Percentiles rank a stretch among this genome's conserved stretches.
Evolutionary conservation across 2,329 filamentous ascomycete species (phyloP).

Genomic region (Hypoxylon sp.): DNA sequence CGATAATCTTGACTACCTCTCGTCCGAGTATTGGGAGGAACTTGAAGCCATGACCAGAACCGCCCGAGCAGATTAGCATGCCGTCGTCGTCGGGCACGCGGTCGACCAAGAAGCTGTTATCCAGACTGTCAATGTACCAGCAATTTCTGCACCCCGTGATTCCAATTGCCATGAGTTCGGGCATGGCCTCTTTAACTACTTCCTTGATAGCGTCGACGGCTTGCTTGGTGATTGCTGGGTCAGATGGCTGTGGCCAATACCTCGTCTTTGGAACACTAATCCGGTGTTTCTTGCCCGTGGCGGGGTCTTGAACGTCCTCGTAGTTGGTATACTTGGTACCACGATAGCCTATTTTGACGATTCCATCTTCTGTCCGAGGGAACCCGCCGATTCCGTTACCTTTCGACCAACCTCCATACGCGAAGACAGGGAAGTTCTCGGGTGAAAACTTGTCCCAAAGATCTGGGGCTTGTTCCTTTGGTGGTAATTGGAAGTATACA

Average conservation of each 20-base stretch:
- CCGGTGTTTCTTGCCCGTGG: conserved; percentile 41
- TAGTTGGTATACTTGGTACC: conserved; percentile 66
- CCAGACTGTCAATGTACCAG: conserved; percentile 70
- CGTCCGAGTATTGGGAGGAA: conserved; percentile 26
- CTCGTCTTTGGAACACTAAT: conserved; percentile 29
- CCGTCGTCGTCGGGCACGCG: conserved; percentile 50
- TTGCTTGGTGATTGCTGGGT: conserved; percentile 49
- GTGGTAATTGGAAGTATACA: conserved; percentile 58
- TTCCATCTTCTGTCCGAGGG: conserved; percentile 57
- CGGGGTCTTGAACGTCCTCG: conserved; percentile 26
- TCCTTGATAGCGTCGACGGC: conserved; percentile 50
- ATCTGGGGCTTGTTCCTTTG: conserved; percentile 36
- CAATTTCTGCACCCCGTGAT: conserved; percentile 57
- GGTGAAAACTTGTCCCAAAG: conserved; percentile 60
- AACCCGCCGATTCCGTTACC: conserved; percentile 64
- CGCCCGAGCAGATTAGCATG: conserved; percentile 71
- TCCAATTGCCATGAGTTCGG: conserved; percentile 56
- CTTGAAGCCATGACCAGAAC: conserved; percentile 67
- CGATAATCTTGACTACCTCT: conserved; percentile 29
- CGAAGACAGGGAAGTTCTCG: conserved; percentile 62
- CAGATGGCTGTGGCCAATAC: conserved; percentile 24
- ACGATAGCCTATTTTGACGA: conserved; percentile 64
- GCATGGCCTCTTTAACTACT: conserved; percentile 59
- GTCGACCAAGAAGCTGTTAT: conserved; percentile 68
- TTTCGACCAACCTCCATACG: conserved; percentile 57